Evolutionary conservation across 2,329 filamentous ascomycete genomes (phyloP).

Genomic region (Annulohypoxylon truncatum): DNA sequence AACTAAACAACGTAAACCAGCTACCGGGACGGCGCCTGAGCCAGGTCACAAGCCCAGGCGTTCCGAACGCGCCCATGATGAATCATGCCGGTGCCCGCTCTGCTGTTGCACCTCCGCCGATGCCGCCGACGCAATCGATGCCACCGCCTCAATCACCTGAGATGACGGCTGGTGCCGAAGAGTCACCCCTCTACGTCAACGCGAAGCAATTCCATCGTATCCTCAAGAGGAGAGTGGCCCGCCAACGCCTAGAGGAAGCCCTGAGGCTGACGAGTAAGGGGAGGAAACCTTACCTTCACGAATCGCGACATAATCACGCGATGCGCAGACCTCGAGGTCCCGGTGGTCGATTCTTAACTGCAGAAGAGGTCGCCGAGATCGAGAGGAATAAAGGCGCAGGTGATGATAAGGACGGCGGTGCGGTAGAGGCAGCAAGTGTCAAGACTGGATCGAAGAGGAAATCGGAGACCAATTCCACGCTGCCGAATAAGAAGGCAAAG

Average conservation of each 20-base stretch:
- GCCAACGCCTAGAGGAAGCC: constrained; percentile 93
- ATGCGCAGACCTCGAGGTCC: constrained; percentile 96
- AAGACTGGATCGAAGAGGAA: constrained; percentile 69
- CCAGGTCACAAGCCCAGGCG: constrained; percentile 79
- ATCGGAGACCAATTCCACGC: constrained; percentile 61
- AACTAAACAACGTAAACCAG: constrained; percentile 72
- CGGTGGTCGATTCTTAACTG: constrained; percentile 93
- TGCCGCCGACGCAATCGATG: constrained; percentile 72
- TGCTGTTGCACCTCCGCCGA: constrained; percentile 67
- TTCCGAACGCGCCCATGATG: constrained; percentile 80
- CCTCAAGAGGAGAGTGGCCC: constrained; percentile 89
- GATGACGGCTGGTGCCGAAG: constrained; percentile 79
- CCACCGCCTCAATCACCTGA: constrained; percentile 82
- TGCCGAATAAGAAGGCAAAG: constrained; percentile 66
- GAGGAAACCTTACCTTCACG: constrained; percentile 95
- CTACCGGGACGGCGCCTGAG: constrained; percentile 77
- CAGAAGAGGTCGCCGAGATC: constrained; percentile 93
- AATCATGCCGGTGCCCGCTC: constrained; percentile 69
- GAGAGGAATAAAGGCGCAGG: constrained; percentile 70
- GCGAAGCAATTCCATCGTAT: constrained; percentile 99
- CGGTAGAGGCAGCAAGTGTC: constrained; percentile 45
- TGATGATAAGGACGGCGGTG: constrained; percentile 53
- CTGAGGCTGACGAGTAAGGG: constrained; percentile 93
- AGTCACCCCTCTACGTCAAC: constrained; percentile 96
- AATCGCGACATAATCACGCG: constrained; percentile 96